Conservation (phyloP, 306 rosid genomes). For the Vigna reflexopilosa region DNA sequence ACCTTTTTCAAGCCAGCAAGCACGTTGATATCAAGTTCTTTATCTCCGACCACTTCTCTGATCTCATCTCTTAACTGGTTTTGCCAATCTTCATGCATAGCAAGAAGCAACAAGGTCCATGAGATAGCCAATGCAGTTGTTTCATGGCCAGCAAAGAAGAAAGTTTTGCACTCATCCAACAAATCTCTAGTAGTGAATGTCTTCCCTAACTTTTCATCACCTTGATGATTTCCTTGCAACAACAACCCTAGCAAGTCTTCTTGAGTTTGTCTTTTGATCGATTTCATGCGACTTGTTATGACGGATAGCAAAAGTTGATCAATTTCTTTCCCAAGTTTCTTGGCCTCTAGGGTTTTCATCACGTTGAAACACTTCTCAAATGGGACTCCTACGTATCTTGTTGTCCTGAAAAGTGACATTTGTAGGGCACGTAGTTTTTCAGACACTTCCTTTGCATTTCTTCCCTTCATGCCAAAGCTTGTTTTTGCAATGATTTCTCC, state of each 20-base stretch:
- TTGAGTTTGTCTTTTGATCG: slow-evolving; percentile 22
- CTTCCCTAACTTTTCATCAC: slow-evolving; percentile 45
- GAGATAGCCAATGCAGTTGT: slow-evolving; percentile 92
- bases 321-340: slow-evolving; percentile 71
- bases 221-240: slow-evolving; percentile 53
- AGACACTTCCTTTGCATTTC: slow-evolving; percentile 56
- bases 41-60: slow-evolving; percentile 62
- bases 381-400: slow-evolving; percentile 84
- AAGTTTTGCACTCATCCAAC: slow-evolving; percentile 88
- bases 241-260: slow-evolving; percentile 66
- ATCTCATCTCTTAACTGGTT: slow-evolving; percentile 66
- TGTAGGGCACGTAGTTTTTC: slow-evolving; percentile 68
- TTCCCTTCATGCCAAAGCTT: slow-evolving; percentile 71
- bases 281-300: slow-evolving; percentile 49
- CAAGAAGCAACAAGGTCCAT: slow-evolving; percentile 80
- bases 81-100: slow-evolving; percentile 76
- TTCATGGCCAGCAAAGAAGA: slow-evolving; percentile 92
- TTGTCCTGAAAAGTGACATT: slow-evolving; percentile 65
- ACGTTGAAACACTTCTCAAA: slow-evolving; percentile 57
- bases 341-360: slow-evolving; percentile 60
- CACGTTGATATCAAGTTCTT: slow-evolving; percentile 51
- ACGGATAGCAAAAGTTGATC: slow-evolving; percentile 54
- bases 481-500: slow-evolving; percentile 86
- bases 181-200: slow-evolving; percentile 55
- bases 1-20: slow-evolving; percentile 75